Percentiles rank a stretch among this genome's conserved stretches.
These are phyloP conservation scores for Botrytis fragariae DNA, from an alignment of 2,329 filamentous ascomycete genomes.

Conservation along the genomic window DNA sequence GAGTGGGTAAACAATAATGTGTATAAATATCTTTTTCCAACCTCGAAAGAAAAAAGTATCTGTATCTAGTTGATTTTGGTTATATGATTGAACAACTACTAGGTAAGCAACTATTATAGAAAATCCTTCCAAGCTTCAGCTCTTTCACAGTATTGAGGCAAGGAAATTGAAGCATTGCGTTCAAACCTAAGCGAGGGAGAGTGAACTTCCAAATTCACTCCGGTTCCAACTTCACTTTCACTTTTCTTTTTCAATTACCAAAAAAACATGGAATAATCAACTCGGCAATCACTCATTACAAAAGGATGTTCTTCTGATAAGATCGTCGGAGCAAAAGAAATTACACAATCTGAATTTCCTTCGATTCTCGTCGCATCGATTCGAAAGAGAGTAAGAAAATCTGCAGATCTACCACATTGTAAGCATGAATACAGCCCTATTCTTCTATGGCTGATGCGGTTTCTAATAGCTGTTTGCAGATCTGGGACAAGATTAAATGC, in stretches of 20 bases:
- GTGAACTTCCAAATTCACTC: neutral
- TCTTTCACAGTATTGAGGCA: neutral
- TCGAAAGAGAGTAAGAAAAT: neutral
- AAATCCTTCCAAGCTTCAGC: neutral
- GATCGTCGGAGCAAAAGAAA: neutral
- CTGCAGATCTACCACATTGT: neutral
- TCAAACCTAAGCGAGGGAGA: neutral
- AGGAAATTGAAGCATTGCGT: neutral
- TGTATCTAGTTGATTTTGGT: neutral
- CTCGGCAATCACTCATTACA: neutral
- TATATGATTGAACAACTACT: neutral
- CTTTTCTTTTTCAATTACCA: neutral
- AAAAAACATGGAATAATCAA: neutral
- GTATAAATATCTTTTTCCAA: neutral
- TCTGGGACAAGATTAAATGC: neutral
- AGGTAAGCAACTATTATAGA: too few species aligned
- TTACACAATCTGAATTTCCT: too few species aligned
- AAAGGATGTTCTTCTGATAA: fast-evolving
- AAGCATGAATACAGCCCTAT: neutral
- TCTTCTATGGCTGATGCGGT: fast-evolving
- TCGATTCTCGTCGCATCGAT: neutral
- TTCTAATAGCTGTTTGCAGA: neutral
- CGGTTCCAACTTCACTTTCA: neutral
- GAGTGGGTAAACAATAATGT: neutral
- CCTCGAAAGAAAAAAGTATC: neutral